Evolutionary conservation across 495 filamentous ascomycete species (phyloP).

Genomic region (Neurospora terricola): DNA sequence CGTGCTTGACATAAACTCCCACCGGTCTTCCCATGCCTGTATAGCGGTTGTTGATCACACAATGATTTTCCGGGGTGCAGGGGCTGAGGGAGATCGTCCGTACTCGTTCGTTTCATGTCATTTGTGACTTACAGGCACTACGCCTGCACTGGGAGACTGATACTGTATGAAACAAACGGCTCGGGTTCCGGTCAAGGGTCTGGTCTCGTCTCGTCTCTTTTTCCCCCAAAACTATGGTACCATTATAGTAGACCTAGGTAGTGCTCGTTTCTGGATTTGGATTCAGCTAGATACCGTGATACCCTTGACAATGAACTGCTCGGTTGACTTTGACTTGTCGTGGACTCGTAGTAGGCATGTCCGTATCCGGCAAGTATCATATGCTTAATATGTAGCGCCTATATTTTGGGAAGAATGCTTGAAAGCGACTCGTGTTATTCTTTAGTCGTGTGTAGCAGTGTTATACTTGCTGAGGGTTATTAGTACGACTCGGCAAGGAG

Average conservation of each 20-base stretch:
- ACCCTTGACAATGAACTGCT: not conserved
- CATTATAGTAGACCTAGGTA: not conserved
- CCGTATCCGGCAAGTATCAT: not conserved
- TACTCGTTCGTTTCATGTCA: not conserved
- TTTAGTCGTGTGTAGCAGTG: not conserved
- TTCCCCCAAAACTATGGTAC: not conserved
- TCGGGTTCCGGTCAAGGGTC: not conserved
- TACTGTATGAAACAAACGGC: not conserved
- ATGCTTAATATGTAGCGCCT: not conserved
- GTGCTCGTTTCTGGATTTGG: not conserved
- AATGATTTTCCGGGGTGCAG: not conserved
- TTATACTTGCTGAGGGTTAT: not conserved
- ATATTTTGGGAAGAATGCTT: not conserved
- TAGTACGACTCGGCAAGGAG: not conserved
- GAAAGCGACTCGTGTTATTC: too few relatives aligned
- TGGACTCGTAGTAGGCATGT: not conserved
- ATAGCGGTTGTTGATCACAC: not conserved
- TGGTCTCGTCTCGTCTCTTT: not conserved
- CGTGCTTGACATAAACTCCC: not conserved
- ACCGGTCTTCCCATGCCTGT: not conserved
- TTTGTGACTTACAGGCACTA: not conserved
- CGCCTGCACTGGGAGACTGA: not conserved
- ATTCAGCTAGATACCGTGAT: not conserved
- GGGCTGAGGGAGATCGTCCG: not conserved
- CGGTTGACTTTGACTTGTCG: not conserved